A percentile compares a stretch with the other conserved stretches of the same genome.
Evolutionary conservation across 129 eudicot genomes (phyloP).

Genomic region (Flaveria linearis): DNA sequence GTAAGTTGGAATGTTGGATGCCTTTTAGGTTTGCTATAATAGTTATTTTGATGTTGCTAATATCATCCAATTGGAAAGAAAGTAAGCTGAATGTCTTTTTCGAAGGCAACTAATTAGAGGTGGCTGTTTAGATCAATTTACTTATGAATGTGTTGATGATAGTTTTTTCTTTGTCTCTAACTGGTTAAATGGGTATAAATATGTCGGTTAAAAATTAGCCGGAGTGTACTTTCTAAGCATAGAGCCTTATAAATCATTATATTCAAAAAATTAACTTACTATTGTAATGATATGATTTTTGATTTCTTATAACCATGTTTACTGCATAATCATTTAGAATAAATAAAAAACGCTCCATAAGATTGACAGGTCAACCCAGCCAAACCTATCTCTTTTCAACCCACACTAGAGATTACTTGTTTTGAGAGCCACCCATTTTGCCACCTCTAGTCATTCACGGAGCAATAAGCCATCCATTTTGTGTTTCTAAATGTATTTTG

Average conservation of each 20-base stretch:
- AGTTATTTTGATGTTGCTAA: neutral
- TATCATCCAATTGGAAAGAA: neutral
- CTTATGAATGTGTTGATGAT: neutral
- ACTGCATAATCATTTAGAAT: neutral
- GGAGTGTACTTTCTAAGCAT: neutral
- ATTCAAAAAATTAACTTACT: neutral
- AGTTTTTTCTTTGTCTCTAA: neutral
- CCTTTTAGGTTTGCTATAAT: constrained; percentile 4
- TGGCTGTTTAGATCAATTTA: constrained; percentile 2
- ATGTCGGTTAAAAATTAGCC: neutral
- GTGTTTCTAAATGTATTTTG: neutral
- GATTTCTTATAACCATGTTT: neutral
- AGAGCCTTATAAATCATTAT: neutral
- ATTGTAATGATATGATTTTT: neutral
- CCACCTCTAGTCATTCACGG: neutral
- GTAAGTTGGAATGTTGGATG: constrained; percentile 60
- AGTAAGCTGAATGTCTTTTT: neutral
- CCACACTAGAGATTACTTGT: neutral
- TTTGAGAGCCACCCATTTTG: neutral
- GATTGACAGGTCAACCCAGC: neutral
- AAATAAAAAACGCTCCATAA: neutral
- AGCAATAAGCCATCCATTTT: neutral
- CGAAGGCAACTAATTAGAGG: neutral
- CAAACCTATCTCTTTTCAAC: neutral
- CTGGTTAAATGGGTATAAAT: neutral